Evolutionary conservation across 2,329 filamentous ascomycete genomes (phyloP).

Genomic region (Cylindrodendrum hubeiense): DNA sequence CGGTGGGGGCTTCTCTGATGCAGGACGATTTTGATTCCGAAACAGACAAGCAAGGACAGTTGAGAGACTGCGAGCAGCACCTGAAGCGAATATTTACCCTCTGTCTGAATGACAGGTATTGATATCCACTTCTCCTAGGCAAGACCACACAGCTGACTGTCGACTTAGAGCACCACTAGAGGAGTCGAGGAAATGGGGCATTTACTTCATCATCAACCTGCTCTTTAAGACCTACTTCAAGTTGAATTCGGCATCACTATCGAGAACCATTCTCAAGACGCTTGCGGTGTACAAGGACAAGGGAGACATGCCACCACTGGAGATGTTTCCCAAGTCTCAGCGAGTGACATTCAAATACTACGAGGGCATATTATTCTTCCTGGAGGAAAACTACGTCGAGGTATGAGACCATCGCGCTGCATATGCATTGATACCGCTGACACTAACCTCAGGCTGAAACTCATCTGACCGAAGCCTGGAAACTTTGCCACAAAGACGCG

Average conservation of each 20-base stretch:
- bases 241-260: conserved; percentile 89
- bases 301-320: conserved; percentile 84
- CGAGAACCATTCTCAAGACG: conserved; percentile 88
- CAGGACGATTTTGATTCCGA: conserved; percentile 87
- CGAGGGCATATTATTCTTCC: conserved; percentile 89
- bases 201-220: conserved; percentile 94
- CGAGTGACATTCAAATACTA: conserved; percentile 98
- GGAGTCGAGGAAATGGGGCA: conserved; percentile 96
- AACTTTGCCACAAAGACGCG: conserved; percentile 80
- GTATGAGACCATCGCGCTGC: conserved; percentile 55
- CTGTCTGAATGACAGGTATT: conserved; percentile 88
- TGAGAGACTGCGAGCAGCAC: conserved; percentile 91
- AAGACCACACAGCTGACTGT: conserved; percentile 8
- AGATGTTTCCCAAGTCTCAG: conserved; percentile 88
- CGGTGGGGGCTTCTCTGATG: conserved; percentile 62
- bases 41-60: conserved; percentile 81
- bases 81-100: conserved; percentile 93
- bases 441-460: conserved; percentile 74
- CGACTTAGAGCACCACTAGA: conserved; percentile 78
- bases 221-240: conserved; percentile 99
- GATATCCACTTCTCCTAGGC: not conserved
- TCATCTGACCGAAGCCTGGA: conserved; percentile 83
- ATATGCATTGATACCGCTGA: conserved; percentile 15
- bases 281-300: conserved; percentile 77
- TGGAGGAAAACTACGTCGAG: conserved; percentile 92